Evolutionary conservation across 176 grass and related monocot genomes (phyloP), one percentile per base, ranked within the genome.

Genomic region (Eleusine indica): DNA sequence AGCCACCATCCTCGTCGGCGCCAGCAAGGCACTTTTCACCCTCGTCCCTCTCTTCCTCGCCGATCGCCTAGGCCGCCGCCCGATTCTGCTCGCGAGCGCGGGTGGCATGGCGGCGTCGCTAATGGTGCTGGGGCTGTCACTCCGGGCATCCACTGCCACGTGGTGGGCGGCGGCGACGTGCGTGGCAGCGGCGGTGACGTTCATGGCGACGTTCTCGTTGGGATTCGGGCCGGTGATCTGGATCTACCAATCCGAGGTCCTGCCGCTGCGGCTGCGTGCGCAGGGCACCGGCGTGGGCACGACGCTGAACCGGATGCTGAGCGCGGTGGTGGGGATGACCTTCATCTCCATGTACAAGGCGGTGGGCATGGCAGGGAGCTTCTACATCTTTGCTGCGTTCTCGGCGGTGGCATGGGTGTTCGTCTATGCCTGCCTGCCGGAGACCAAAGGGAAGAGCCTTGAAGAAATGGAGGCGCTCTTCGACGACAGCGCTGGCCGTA

Each of bases 391-490:
- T 48, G 88, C 90, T 0, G 73, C 62, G n/a, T 19, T 64, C 41
- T 22, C 81, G 0, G 80, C 70, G 7, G 67, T 71, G 53, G 80
- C 78, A 7, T 92, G 86, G 83, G 37, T 92, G 21, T 95, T 92
- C 65, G 85, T 92, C 7, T 90, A 88, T 60, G 28, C 71, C 0
- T 92, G 60, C 69, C 79, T 92, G 83, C 93, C 93, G 18, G 93
- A 95, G 88, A 95, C 90, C 40, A 83, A 80, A 76, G 93, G 90
- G 9, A 86, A 62, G 86, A 94, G 49, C 76, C 81, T 94, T 66
- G 92, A 94, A 83, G 90, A 95, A 43, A 92, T 95, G 82, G 88
- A 92, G 73, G 83, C 64, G 30, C 86, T 95, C 46, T 95, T 95
- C 73, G 82, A 89, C 47, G 18, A 2, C 49, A 6, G 32, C 19